Evolutionary conservation across 2,329 filamentous ascomycete species (phyloP).

Genomic region (Aspergillus sp.): DNA sequence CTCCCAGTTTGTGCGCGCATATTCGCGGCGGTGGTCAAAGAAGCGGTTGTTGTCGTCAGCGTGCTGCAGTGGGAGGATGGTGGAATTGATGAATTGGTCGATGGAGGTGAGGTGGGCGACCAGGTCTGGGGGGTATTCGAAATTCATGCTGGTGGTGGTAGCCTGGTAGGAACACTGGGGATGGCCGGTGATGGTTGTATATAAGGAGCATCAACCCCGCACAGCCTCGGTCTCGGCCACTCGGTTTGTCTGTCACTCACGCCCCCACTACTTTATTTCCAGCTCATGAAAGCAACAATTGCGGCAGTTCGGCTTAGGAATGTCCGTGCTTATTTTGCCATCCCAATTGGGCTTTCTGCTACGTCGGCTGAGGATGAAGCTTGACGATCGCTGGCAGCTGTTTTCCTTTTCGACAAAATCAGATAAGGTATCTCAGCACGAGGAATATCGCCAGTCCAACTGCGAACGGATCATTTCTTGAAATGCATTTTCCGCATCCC

Average conservation of each 20-base stretch:
- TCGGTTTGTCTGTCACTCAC: background rate
- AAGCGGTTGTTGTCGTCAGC: conserved; percentile 61
- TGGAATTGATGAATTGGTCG: conserved; percentile 57
- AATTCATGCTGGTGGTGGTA: conserved; percentile 49
- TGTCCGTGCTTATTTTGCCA: no score
- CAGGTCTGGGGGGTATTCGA: conserved; percentile 55
- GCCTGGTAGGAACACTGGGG: background rate
- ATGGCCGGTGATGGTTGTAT: background rate
- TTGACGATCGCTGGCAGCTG: no score
- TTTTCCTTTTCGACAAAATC: no score
- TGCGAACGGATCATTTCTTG: no score
- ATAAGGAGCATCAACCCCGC: background rate
- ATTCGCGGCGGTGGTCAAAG: conserved; percentile 65
- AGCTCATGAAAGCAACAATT: no score
- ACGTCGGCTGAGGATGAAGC: no score
- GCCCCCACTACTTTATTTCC: no score
- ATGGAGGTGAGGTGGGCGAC: conserved; percentile 50
- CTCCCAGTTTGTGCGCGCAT: conserved; percentile 62
- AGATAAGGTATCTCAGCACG: no score
- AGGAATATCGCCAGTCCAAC: no score
- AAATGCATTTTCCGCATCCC: no score
- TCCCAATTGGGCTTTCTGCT: no score
- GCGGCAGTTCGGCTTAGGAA: no score
- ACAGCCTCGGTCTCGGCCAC: background rate
- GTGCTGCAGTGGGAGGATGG: conserved; percentile 46